phyloP scores from a whole-genome alignment of 2,329 filamentous ascomycete genomes.

The Neopestalotiopsis clavispora region DNA sequence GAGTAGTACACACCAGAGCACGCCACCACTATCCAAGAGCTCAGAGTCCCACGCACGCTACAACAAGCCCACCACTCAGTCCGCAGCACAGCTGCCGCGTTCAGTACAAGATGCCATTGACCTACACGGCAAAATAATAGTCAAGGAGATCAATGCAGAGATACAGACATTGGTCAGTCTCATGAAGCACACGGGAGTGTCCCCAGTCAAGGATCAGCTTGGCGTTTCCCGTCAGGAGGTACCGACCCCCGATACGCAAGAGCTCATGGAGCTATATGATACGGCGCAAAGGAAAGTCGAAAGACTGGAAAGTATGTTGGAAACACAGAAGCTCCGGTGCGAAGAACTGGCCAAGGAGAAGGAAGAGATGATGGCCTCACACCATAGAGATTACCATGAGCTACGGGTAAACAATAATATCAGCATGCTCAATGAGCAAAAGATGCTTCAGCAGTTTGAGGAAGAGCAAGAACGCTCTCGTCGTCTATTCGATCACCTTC shows the following conservation, averaged over 20 bases:
- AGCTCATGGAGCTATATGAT: not conserved
- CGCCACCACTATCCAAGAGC: not conserved
- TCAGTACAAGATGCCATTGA: not conserved
- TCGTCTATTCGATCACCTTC: slow-evolving; percentile 91
- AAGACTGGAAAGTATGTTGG: not conserved
- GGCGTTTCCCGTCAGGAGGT: not conserved
- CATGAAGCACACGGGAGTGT: not conserved
- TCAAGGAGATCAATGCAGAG: not conserved
- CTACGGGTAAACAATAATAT: not conserved
- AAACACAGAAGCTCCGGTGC: not conserved
- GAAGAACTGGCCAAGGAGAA: not conserved
- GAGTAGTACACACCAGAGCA: not conserved
- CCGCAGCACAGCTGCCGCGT: not conserved
- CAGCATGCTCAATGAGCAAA: not conserved
- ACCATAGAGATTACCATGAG: not conserved
- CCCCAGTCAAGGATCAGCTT: not conserved
- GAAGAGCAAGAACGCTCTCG: slow-evolving; percentile 80
- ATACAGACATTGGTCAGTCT: not conserved
- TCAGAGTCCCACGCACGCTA: not conserved
- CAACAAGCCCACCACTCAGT: not conserved
- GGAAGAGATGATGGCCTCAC: not conserved
- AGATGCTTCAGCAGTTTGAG: slow-evolving; percentile 66
- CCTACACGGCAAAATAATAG: not conserved
- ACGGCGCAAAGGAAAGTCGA: not conserved
- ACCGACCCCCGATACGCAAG: not conserved